Evolutionary conservation across 345 rosid species (phyloP), one percentile per base, ranked within the genome.

Genomic region (Mallotus nudiflorus): DNA sequence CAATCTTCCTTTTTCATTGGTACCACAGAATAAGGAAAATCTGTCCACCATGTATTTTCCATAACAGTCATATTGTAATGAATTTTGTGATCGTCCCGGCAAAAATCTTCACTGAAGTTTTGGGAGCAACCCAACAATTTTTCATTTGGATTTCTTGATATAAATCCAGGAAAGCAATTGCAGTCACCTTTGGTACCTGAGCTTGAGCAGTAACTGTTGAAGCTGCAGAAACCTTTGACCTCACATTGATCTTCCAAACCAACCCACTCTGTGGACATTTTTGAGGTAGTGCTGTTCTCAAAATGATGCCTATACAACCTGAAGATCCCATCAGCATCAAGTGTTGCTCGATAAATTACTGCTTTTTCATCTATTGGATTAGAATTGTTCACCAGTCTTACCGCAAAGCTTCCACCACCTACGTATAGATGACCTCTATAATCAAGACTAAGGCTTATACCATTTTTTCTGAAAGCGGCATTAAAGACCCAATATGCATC

Each of bases 121-220:
- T 18, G 27, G 19, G 14, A 48, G 66, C 42, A 19, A 40, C 68
- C 39, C 28, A n/a, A 37, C 75, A 71, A 1, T 12, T 24, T 51
- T 12, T 53, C 3, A 53, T 54, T 6, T n/a, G 9, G 1, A 3
- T 1, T 14, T 63, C 63, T 52, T 62, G 16, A 29, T 66, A 69
- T 24, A 52, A 60, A 70, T 14, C 74, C 74, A 3, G 59, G 74
- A 51, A 31, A 70, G 39, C 74, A 70, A 22, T 19, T 19, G 31
- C 74, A 70, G 16, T 51, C 51, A 12, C 2, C 14, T 25, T 50
- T 3, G 29, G 6, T 16, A 6, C 67, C 74, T n/a, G 1, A 61
- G 18, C 67, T 15, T 18, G 46, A 42, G 69, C 75, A 72, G 14
- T 15, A 72, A 62, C 75, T 72, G 40, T 72, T 72, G 25, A 54